phyloP scores from a whole-genome alignment of 2,329 filamentous ascomycete genomes.

The Microascus cirrosus region DNA sequence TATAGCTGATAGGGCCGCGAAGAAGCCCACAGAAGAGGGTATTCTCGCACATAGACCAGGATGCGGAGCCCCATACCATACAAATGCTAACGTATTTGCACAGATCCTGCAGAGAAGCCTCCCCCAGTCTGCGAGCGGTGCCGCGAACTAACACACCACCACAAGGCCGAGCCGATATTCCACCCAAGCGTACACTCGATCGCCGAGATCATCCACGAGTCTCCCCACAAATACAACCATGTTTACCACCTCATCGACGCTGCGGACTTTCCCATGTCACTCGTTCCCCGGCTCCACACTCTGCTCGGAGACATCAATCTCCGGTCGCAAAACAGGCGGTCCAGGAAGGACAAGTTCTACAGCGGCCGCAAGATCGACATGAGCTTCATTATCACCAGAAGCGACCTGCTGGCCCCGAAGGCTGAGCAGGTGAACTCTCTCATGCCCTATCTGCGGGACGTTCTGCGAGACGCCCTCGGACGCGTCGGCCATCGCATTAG shows the following conservation, averaged over 20 bases:
- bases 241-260: slow-evolving; percentile 94
- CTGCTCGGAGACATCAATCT: slow-evolving; percentile 62
- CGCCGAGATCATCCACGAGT: slow-evolving; percentile 74
- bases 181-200: slow-evolving; percentile 77
- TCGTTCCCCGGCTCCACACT: slow-evolving; percentile 65
- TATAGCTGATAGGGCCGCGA: slow-evolving; percentile 9
- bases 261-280: slow-evolving; percentile 90
- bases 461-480: slow-evolving; percentile 67
- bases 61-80: neutral
- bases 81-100: neutral
- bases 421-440: slow-evolving; percentile 76
- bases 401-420: slow-evolving; percentile 73
- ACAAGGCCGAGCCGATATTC: slow-evolving; percentile 55
- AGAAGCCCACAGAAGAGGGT: slow-evolving; percentile 6
- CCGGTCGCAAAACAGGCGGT: slow-evolving; percentile 70
- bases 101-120: slow-evolving; percentile 13
- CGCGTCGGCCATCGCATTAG: slow-evolving; percentile 56
- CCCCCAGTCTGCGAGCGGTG: slow-evolving; percentile 76
- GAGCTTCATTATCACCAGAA: slow-evolving; percentile 83
- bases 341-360: slow-evolving; percentile 54
- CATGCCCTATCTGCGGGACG: slow-evolving; percentile 73
- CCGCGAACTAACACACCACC: slow-evolving; percentile 70
- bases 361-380: slow-evolving; percentile 62
- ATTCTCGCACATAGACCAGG: neutral
- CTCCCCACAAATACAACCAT: slow-evolving; percentile 82